Conservation (phyloP, 2,329 filamentous ascomycete species). For the Hirsutella minnesotensis region DNA sequence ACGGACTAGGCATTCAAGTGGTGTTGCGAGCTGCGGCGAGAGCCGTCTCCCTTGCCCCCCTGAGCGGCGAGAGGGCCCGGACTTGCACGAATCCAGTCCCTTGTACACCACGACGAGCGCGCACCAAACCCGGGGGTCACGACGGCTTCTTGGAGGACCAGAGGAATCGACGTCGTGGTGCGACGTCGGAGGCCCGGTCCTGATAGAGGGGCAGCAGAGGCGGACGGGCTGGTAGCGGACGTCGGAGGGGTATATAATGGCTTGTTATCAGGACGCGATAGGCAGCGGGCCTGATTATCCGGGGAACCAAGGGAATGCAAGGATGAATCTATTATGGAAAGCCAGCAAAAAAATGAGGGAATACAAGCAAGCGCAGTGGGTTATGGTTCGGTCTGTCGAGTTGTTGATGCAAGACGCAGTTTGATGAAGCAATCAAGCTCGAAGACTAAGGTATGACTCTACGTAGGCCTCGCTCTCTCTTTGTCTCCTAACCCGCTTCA, state of each 20-base stretch:
- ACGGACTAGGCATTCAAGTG: conserved; percentile 4
- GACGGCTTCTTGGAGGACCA: conserved; percentile 4
- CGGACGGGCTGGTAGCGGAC: background rate
- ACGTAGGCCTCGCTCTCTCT: too few species aligned
- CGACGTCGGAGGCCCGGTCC: conserved; percentile 1
- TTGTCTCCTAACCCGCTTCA: too few species aligned
- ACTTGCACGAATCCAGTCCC: background rate
- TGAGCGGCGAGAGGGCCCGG: background rate
- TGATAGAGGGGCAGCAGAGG: conserved; percentile 1
- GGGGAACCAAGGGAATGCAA: background rate
- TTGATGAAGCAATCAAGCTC: conserved; percentile 1
- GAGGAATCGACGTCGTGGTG: background rate
- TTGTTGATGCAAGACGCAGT: background rate
- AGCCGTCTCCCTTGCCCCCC: background rate
- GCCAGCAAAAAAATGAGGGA: background rate
- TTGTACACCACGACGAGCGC: background rate
- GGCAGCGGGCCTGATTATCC: background rate
- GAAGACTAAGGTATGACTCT: background rate
- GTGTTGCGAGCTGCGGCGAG: background rate
- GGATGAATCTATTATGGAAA: background rate
- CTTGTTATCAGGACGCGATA: conserved; percentile 1
- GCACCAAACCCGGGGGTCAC: background rate
- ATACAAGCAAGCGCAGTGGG: background rate
- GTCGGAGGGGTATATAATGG: conserved; percentile 4
- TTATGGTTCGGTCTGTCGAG: background rate